Conservation (phyloP, 2,329 filamentous ascomycete species). For the Aspergillus sp. region DNA sequence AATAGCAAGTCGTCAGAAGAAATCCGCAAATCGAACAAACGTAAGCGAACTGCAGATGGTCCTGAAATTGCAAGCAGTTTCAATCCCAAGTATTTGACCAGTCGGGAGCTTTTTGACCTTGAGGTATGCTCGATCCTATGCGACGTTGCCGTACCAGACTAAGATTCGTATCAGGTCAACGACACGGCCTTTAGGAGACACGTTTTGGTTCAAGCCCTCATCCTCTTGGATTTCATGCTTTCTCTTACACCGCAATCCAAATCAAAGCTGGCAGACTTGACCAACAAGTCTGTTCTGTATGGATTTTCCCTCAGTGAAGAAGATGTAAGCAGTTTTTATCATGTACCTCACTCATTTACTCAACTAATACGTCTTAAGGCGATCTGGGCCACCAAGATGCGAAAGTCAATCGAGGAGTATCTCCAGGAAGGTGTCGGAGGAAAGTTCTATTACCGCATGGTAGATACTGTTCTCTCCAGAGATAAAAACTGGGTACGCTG, state of each 20-base stretch:
- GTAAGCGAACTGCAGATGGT: slow-evolving; percentile 68
- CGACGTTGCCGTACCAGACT: slow-evolving; percentile 12
- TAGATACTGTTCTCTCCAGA: slow-evolving; percentile 90
- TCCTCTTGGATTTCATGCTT: slow-evolving; percentile 93
- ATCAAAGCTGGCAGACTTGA: slow-evolving; percentile 72
- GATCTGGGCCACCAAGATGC: slow-evolving; percentile 82
- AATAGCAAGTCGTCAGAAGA: slow-evolving; percentile 64
- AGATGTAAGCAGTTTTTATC: slow-evolving; percentile 62
- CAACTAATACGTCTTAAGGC: slow-evolving; percentile 55
- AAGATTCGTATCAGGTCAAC: slow-evolving; percentile 67
- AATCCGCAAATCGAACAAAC: slow-evolving; percentile 67
- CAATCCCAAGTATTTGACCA: slow-evolving; percentile 99
- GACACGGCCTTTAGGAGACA: slow-evolving; percentile 94
- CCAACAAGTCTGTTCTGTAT: slow-evolving; percentile 89
- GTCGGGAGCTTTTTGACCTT: slow-evolving; percentile 90
- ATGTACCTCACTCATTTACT: not conserved
- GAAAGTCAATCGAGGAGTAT: slow-evolving; percentile 78
- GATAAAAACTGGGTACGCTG: slow-evolving; percentile 99
- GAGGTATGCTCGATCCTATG: slow-evolving; percentile 63
- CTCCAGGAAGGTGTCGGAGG: slow-evolving; percentile 80
- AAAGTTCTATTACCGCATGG: slow-evolving; percentile 93
- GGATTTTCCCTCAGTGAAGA: slow-evolving; percentile 78
- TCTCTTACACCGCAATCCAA: slow-evolving; percentile 83
- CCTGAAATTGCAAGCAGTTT: slow-evolving; percentile 73
- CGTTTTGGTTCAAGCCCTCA: slow-evolving; percentile 91